Percentiles rank a stretch among this genome's conserved stretches.
Conservation (phyloP, 371 early-diverging fungal species). For the Mortierella sp. region DNA sequence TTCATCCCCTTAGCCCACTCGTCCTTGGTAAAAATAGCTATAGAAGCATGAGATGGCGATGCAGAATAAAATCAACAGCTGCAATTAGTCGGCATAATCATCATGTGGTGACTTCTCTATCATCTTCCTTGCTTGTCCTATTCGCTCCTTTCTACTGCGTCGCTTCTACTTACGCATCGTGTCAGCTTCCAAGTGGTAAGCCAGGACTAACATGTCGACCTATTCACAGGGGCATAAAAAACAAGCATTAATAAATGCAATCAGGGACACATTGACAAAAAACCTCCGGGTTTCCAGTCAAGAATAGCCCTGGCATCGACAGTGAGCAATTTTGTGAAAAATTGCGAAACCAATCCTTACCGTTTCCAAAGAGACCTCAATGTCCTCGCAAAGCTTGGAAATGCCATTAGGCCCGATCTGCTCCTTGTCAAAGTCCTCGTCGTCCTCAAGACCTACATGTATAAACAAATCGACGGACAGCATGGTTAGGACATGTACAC, state of each 20-base stretch:
- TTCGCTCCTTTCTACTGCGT: background rate
- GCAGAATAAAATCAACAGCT: background rate
- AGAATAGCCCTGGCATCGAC: background rate
- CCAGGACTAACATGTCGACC: slow-evolving; percentile 71
- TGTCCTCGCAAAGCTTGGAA: slow-evolving; percentile 49
- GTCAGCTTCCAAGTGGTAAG: slow-evolving; percentile 71
- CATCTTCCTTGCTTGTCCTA: background rate
- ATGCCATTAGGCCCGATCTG: slow-evolving; percentile 50
- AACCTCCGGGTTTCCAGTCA: background rate
- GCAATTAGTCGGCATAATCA: background rate
- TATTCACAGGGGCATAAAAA: slow-evolving; percentile 36
- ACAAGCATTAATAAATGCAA: slow-evolving; percentile 5
- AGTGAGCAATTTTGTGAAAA: slow-evolving; percentile 5
- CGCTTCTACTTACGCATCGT: slow-evolving; percentile 67
- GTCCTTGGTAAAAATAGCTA: slow-evolving; percentile 72
- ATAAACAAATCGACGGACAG: background rate
- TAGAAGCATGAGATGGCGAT: background rate
- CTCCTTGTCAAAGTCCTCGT: slow-evolving; percentile 43
- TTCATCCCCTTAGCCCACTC: slow-evolving; percentile 81
- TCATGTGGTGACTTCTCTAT: background rate
- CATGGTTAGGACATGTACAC: background rate
- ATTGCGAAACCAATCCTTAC: slow-evolving; percentile 24
- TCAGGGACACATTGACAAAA: slow-evolving; percentile 7
- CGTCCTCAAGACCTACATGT: slow-evolving; percentile 36
- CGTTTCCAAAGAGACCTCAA: slow-evolving; percentile 42